Evolutionary conservation across 352 stramenopile species (phyloP), one percentile per base, ranked within the genome.

Genomic region (Globisporangium barbulae): DNA sequence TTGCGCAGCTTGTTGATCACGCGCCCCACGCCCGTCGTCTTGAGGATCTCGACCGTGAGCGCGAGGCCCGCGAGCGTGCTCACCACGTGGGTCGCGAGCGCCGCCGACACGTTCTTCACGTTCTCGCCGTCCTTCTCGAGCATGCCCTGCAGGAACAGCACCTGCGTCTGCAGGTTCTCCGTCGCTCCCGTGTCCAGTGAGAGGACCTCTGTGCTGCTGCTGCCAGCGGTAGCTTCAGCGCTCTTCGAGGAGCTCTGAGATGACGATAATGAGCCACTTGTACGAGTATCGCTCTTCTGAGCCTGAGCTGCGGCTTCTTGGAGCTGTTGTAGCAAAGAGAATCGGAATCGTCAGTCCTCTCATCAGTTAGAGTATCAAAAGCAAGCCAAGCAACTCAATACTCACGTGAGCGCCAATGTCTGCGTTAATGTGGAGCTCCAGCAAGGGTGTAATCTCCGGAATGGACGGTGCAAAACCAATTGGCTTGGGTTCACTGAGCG

Each of bases 1-100:
- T 96, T 96, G 47, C 85, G 80, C 22, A 96, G 70, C 63, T 96
- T 96, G 74, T 94, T 94, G 70, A 96, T 93, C 52, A 85, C 87
- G 49, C 83, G 80, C 1, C 87, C 87, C 19, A 96, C 59, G 58
- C 87, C 87, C 25, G 87, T 96, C 54, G 58, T 76, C 68, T 96
- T 96, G 45, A 96, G 70, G 62, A 93, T 90, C 61, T 94, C 85
- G 56, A 96, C 84, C 53, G 76, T 94, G 41, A 96, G 73, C 55
- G 72, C 65, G 75, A 96, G 81, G 42, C 63, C 76, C 37, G 77
- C 68, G 25, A 96, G 83, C 22, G 79, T 90, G 33, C 39, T 77
- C 53, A 96, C 65, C 61, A 96, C 85, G 57, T 93, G 78, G 22
- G 77, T 79, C 15, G 87, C 87, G 13, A 94, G 59, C 5, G 71